Evolutionary conservation across 228 moss, liverwort and hornwort species (phyloP).

Genomic region (Sphagnum magellanicum): DNA sequence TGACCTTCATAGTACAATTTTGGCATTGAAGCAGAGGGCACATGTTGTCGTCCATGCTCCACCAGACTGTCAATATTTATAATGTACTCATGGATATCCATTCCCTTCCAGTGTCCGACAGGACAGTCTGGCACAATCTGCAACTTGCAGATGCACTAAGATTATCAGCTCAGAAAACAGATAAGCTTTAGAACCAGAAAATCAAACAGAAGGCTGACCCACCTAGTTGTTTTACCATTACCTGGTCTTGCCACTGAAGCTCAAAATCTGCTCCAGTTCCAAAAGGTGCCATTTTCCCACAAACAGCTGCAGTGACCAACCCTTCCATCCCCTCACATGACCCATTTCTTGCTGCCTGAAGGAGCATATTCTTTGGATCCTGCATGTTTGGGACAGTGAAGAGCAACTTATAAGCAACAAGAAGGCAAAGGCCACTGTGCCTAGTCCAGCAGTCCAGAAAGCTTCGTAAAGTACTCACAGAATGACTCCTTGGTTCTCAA

Average conservation of each 20-base stretch:
- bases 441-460: background rate
- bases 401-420: background rate
- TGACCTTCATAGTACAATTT: conserved; percentile 1
- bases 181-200: background rate
- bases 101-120: conserved; percentile 19
- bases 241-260: conserved; percentile 50
- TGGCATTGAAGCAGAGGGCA: conserved; percentile 15
- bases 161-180: conserved; percentile 8
- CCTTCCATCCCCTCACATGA: conserved; percentile 56
- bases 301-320: conserved; percentile 66
- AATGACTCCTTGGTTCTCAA: background rate
- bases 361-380: conserved; percentile 74
- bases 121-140: conserved; percentile 21
- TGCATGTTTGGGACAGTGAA: conserved; percentile 5
- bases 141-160: conserved; percentile 5
- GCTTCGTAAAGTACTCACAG: background rate
- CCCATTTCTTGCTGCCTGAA: conserved; percentile 67
- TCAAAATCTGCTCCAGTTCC: conserved; percentile 80
- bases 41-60: conserved; percentile 22
- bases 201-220: background rate
- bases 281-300: conserved; percentile 72
- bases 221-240: background rate
- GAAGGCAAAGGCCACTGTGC: background rate
- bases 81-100: conserved; percentile 48
- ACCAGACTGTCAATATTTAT: conserved; percentile 21